Evolutionary conservation across 1,139 yeast genomes (phyloP).

Genomic region (Hyphopichia khmerensis): DNA sequence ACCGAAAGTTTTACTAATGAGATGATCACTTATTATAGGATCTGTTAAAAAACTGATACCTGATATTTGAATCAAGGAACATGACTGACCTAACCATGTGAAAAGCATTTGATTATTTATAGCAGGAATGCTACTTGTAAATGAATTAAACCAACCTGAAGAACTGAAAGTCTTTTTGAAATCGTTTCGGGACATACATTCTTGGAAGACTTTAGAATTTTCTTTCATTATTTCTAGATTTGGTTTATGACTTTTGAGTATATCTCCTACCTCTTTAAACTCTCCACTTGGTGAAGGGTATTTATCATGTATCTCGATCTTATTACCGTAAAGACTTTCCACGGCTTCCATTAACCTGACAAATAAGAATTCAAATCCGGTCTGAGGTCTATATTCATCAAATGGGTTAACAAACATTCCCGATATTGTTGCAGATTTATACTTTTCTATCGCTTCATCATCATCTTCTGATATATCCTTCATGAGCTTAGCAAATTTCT

Average conservation of each 20-base stretch:
- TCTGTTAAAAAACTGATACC: slow-evolving; percentile 80
- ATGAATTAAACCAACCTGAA: slow-evolving; percentile 5
- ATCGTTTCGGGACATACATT: slow-evolving; percentile 22
- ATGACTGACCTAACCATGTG: slow-evolving; percentile 94
- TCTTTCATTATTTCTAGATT: slow-evolving; percentile 44
- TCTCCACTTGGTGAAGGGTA: slow-evolving; percentile 44
- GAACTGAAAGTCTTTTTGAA: slow-evolving; percentile 11
- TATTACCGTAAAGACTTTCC: slow-evolving; percentile 66
- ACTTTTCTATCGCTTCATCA: slow-evolving; percentile 25
- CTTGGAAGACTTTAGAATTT: slow-evolving; percentile 30
- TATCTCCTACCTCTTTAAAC: slow-evolving; percentile 43
- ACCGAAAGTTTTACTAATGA: slow-evolving; percentile 65
- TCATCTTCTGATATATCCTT: slow-evolving; percentile 11
- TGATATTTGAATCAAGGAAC: slow-evolving; percentile 70
- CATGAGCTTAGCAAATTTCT: slow-evolving; percentile 25
- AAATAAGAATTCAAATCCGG: slow-evolving; percentile 77
- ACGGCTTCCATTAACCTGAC: slow-evolving; percentile 71
- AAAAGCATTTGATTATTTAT: slow-evolving; percentile 53
- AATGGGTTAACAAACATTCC: slow-evolving; percentile 92
- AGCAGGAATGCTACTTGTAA: slow-evolving; percentile 18
- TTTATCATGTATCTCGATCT: slow-evolving; percentile 41
- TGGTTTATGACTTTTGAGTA: slow-evolving; percentile 61
- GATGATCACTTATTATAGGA: slow-evolving; percentile 72
- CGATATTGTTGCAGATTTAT: slow-evolving; percentile 55
- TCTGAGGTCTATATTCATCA: slow-evolving; percentile 86